phyloP scores from a whole-genome alignment of 2,329 filamentous ascomycete species.

The Tolypocladium album region DNA sequence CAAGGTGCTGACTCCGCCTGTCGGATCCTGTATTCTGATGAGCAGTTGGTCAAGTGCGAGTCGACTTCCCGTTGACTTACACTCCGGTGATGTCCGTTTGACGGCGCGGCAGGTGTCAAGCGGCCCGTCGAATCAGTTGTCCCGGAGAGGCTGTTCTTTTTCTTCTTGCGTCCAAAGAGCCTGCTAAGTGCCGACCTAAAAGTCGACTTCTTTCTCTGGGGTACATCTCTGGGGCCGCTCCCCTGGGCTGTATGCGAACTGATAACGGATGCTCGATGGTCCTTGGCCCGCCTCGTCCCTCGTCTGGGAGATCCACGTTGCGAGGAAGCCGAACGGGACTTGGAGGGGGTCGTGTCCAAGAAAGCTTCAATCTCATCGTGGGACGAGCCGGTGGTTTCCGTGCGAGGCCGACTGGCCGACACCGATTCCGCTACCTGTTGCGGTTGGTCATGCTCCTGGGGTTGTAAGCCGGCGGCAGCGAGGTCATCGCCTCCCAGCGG shows the following conservation, averaged over 20 bases:
- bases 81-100: conserved; percentile 30
- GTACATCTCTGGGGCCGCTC: conserved; percentile 14
- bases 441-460: not conserved
- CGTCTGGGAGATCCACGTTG: not conserved
- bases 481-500: conserved; percentile 11
- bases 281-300: not conserved
- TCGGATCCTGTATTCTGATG: conserved; percentile 11
- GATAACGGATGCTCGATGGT: not conserved
- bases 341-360: not conserved
- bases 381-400: not conserved
- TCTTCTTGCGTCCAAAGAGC: conserved; percentile 50
- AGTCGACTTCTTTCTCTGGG: conserved; percentile 46
- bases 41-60: conserved; percentile 1
- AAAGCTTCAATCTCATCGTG: not conserved
- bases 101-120: not conserved
- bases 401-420: not conserved
- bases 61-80: conserved; percentile 24
- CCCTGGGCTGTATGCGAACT: conserved; percentile 7
- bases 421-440: not conserved
- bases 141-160: conserved; percentile 16
- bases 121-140: not conserved
- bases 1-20: conserved; percentile 29
- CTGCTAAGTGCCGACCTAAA: conserved; percentile 44
- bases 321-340: not conserved
- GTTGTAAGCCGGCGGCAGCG: conserved; percentile 1